Conservation (phyloP, 176 grass and related monocot species). For the Guadua angustifolia region DNA sequence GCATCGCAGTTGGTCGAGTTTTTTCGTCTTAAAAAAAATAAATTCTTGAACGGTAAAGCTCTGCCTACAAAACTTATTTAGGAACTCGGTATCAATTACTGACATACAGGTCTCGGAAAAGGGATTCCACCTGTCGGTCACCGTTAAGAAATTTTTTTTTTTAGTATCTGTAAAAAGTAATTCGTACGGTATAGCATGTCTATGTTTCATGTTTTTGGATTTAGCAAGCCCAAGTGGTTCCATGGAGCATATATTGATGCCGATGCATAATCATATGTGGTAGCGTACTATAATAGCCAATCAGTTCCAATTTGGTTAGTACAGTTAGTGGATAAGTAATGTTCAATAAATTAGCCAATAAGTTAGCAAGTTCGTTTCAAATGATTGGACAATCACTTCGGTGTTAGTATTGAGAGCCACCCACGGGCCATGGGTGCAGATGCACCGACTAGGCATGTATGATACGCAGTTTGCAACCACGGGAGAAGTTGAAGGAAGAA, state of each 20-base stretch:
- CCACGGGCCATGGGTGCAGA: background rate
- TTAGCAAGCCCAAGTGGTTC: background rate
- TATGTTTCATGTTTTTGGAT: background rate
- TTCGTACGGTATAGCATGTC: background rate
- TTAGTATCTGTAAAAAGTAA: background rate
- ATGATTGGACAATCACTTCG: constrained; percentile 34
- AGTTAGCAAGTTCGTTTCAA: constrained; percentile 8
- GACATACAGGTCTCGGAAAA: background rate
- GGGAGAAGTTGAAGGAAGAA: background rate
- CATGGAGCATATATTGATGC: constrained; percentile 1
- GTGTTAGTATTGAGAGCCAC: constrained; percentile 8
- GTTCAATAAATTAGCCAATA: background rate
- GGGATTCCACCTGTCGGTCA: background rate
- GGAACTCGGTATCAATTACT: background rate
- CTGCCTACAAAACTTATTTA: background rate
- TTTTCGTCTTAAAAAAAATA: background rate
- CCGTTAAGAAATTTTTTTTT: constrained; percentile 10
- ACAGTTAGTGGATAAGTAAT: constrained; percentile 43
- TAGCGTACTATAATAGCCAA: constrained; percentile 20
- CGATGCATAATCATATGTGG: constrained; percentile 18
- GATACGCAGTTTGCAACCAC: background rate
- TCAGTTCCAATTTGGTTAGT: constrained; percentile 37
- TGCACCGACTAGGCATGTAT: background rate
- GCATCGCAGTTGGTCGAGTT: background rate
- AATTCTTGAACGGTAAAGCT: background rate